Evolutionary conservation across 2,329 filamentous ascomycete genomes (phyloP).

Genomic region (Xylaria sp.): DNA sequence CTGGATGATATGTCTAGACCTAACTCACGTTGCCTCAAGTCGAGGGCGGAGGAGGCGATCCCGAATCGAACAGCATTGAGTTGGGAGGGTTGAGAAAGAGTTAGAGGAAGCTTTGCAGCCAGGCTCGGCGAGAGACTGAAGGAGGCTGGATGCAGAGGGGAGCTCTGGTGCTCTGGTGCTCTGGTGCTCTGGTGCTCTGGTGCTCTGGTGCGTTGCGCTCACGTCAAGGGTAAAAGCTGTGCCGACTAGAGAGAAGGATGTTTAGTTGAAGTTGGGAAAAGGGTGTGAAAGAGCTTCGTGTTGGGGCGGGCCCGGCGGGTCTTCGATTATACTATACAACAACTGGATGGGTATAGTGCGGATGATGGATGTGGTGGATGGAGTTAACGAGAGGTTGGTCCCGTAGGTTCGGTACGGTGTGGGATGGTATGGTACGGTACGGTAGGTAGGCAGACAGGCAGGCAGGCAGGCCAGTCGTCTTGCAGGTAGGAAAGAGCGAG

Average conservation of each 20-base stretch:
- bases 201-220: not conserved
- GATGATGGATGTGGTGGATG: not conserved
- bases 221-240: constrained; percentile 24
- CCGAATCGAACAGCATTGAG: constrained; percentile 53
- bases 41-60: constrained; percentile 58
- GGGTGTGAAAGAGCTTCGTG: constrained; percentile 20
- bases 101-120: constrained; percentile 21
- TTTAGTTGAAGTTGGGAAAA: constrained; percentile 22
- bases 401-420: not conserved
- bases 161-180: too few species aligned
- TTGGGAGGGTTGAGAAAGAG: constrained; percentile 25
- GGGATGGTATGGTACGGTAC: too few species aligned
- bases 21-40: constrained; percentile 55
- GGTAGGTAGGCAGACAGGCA: constrained; percentile 5
- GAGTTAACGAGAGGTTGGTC: not conserved
- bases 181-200: too few species aligned
- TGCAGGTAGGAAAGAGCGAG: not conserved
- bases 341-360: constrained; percentile 1
- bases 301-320: constrained; percentile 22
- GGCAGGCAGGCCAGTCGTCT: too few species aligned
- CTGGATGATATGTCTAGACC: constrained; percentile 46
- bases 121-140: constrained; percentile 13
- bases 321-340: constrained; percentile 22
- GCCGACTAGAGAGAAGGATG: constrained; percentile 22
- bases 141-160: constrained; percentile 1